Base-by-base conservation (phyloP, 2,329 filamentous ascomycete species). In the Penicillium sumatraense region DNA sequence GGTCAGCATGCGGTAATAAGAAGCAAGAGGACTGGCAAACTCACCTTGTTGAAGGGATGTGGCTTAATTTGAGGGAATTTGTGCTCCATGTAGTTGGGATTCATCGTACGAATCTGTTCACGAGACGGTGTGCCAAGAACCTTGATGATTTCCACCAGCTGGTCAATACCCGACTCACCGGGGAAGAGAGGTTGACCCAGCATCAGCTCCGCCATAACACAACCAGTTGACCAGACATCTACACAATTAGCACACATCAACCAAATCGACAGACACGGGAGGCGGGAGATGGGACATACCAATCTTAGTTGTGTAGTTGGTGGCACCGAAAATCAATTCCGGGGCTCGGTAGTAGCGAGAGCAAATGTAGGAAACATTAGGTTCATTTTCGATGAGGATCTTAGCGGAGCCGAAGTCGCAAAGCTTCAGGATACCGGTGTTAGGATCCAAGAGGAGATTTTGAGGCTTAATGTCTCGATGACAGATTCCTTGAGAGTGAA, bases 41-140 rank as follows among this genome's bases (percentile, higher is more conserved):
- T 55, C 74, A 87, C 85, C 85, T 98, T 98, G 80, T 90, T 96
- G 83, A 99, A 99, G 24, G 95, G 95, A 72, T 99, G 95, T 55
- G 95, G 95, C 82, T 99, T 99, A 81, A 99, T 99, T 78, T 99
- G 95, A 45, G 95, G 95, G 78, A 99, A 99, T 81, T 98, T 98
- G 81, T 99, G 95, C 80, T 99, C 95, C 95, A 99, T 99, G 79
- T 99, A 99, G 78, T 99, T 99, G 56, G 95, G 95, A 78, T 99
- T 99, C 95, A 99, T 99, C 63, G 95, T 99, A 66, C 95, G 90
- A 71, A 99, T 99, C 78, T 99, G 95, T 75, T 99, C 95, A 62
- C 95, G 86, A 31, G 95, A 98, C 16, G 95, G 95, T 16, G 95
- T 99, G 57, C 95, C 95, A 58, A 99, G 81, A 50, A 99, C 93